Conservation (phyloP, 441 rosid genomes). For the Brassica balearica region DNA sequence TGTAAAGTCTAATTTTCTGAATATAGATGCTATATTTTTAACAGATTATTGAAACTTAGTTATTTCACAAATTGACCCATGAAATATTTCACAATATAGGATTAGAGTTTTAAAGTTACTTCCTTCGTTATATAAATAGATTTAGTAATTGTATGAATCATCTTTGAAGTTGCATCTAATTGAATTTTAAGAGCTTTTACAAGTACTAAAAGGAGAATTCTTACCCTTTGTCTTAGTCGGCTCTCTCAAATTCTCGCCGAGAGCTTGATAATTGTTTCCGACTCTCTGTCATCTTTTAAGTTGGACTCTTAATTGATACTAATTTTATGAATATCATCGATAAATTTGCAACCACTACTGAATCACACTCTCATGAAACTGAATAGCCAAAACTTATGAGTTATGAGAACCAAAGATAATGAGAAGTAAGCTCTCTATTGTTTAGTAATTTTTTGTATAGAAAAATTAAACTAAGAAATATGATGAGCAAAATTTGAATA, state of each 20-base stretch:
- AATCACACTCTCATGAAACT: not conserved
- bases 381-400: not conserved
- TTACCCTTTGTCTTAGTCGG: not conserved
- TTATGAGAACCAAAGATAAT: not conserved
- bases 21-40: no score
- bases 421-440: not conserved
- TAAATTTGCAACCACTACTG: not conserved
- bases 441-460: not conserved
- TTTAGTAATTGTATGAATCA: not conserved
- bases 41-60: no score
- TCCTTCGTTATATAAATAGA: not conserved
- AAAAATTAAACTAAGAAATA: not conserved
- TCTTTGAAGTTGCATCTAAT: not conserved
- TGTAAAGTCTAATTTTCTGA: no score
- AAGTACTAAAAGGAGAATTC: not conserved
- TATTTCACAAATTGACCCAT: not conserved
- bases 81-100: not conserved
- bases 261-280: not conserved
- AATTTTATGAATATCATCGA: not conserved
- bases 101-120: not conserved
- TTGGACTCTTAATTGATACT: not conserved
- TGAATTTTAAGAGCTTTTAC: not conserved
- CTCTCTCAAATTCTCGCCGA: not conserved
- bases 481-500: not conserved
- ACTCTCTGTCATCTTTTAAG: not conserved